phyloP scores from a whole-genome alignment of 1,284 basidiomycete genomes.

The Pterulicium gracile region DNA sequence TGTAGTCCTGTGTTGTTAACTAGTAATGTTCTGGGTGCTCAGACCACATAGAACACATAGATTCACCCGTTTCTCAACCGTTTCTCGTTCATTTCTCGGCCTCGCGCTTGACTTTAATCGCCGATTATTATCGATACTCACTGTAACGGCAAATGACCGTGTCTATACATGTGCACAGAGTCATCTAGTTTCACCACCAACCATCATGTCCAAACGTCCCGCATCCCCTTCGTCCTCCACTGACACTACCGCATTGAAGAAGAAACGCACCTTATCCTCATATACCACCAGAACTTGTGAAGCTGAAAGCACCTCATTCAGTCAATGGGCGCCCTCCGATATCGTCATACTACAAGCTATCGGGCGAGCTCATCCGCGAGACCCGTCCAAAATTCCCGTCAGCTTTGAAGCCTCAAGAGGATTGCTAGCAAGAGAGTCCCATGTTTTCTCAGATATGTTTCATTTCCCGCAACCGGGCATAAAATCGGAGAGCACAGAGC shows the following conservation, averaged over 20 bases:
- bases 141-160: background rate
- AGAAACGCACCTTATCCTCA: constrained; percentile 2
- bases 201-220: background rate
- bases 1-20: too few species aligned
- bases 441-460: background rate
- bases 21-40: too few species aligned
- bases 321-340: background rate
- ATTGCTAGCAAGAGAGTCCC: background rate
- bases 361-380: background rate
- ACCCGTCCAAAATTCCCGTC: too few species aligned
- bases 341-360: background rate
- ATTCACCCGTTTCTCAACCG: too few species aligned
- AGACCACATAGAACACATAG: too few species aligned
- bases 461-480: background rate
- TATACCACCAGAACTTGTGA: background rate
- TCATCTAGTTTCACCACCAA: background rate
- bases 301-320: background rate
- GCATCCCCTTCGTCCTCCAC: background rate
- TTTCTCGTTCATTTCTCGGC: background rate
- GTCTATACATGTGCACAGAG: background rate
- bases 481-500: background rate
- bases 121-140: background rate
- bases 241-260: background rate
- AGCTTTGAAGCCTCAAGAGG: background rate
- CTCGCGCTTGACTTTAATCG: background rate